These are phyloP conservation scores for Discostella pseudostelligera DNA, from an alignment of 108 stramenopile species.

Conservation along the genomic window DNA sequence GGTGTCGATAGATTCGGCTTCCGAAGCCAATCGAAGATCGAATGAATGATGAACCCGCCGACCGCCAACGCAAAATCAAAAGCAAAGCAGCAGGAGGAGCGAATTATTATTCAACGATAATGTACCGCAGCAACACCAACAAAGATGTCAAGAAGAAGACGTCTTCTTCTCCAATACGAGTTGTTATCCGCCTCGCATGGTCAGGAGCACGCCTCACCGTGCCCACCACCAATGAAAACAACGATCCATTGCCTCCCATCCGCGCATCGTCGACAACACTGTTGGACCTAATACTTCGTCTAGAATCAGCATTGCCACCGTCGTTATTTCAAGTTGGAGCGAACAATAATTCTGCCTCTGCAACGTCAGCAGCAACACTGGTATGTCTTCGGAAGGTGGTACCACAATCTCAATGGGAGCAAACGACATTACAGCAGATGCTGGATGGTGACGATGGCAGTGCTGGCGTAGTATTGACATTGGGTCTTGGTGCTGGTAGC, in stretches of 20 bases:
- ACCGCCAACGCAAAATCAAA: no score
- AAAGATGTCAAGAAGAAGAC: slow-evolving; percentile 23
- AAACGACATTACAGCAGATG: slow-evolving; percentile 31
- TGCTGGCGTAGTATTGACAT: slow-evolving; percentile 37
- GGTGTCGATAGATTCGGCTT: no score
- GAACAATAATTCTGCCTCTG: neutral
- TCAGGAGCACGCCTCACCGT: slow-evolving; percentile 40
- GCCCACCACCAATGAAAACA: slow-evolving; percentile 13
- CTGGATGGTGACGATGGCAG: slow-evolving; percentile 44
- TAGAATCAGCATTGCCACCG: slow-evolving; percentile 24
- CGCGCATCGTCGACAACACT: slow-evolving; percentile 18
- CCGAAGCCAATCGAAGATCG: no score
- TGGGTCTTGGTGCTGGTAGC: slow-evolving; percentile 19
- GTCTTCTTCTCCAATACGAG: slow-evolving; percentile 23
- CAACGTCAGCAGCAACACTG: slow-evolving; percentile 24
- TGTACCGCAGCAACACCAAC: slow-evolving; percentile 19
- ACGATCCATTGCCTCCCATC: slow-evolving; percentile 10
- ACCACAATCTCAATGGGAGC: slow-evolving; percentile 26
- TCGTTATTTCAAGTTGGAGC: slow-evolving; percentile 14
- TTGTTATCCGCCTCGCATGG: slow-evolving; percentile 32
- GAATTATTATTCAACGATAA: no score
- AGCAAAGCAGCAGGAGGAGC: no score
- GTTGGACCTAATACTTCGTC: slow-evolving; percentile 13
- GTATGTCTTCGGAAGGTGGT: slow-evolving; percentile 31
- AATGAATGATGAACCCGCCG: no score